These are phyloP conservation scores for Cyberlindnera nakhonratchasimensis DNA, from an alignment of 805 yeast genomes.

Conservation along the genomic window DNA sequence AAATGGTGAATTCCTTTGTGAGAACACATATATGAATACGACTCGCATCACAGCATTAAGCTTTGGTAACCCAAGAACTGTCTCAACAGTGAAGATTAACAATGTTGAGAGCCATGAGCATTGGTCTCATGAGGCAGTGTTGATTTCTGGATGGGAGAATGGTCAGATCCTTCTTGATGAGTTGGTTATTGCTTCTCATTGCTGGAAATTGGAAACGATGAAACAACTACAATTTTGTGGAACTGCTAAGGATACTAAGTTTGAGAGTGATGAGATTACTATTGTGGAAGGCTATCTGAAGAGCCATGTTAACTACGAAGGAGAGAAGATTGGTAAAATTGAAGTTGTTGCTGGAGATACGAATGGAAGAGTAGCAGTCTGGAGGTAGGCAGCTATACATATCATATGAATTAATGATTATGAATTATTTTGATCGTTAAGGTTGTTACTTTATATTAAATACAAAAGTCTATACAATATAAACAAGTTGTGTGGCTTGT, in stretches of 20 bases:
- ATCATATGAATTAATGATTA: no score
- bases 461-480: no score
- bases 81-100: constrained; percentile 24
- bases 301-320: constrained; percentile 32
- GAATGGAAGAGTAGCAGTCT: constrained; percentile 47
- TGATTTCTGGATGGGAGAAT: constrained; percentile 36
- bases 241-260: constrained; percentile 14
- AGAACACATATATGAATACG: constrained; percentile 15
- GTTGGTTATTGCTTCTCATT: constrained; percentile 22
- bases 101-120: constrained; percentile 34
- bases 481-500: no score
- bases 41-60: constrained; percentile 25
- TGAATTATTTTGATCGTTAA: no score
- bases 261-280: constrained; percentile 25
- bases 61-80: constrained; percentile 30
- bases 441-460: no score
- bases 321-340: constrained; percentile 35
- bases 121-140: constrained; percentile 36
- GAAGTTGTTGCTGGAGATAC: constrained; percentile 53
- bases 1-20: constrained; percentile 46
- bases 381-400: constrained; percentile 31
- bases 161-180: constrained; percentile 32
- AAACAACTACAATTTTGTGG: constrained; percentile 26
- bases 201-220: constrained; percentile 27
- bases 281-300: constrained; percentile 34